Base-by-base conservation (phyloP, 768 basidiomycete species). In the Naganishia vaughanmartiniae region DNA sequence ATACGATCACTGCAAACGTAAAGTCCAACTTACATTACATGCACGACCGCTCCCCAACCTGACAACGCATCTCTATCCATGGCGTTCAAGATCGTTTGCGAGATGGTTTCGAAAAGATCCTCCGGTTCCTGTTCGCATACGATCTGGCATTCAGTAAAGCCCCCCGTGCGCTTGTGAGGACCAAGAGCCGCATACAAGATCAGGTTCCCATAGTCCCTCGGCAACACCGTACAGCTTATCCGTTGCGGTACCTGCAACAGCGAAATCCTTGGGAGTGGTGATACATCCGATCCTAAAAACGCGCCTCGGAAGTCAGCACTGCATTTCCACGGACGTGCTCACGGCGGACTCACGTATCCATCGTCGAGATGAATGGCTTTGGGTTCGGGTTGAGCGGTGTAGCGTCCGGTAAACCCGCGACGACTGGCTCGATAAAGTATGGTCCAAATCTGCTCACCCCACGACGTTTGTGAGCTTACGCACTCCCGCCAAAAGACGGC, bases 171-270 rank as follows among this genome's bases (percentile, higher is more conserved):
- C 54, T 26, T 14, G 6, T 14, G 26, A n/a, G 58, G 14, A 4
- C n/a, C n/a, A n/a, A 19, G n/a, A 53, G 14, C 7, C 4, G 77
- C 82, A 70, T 69, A 84, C 83, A 80, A 99, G 84, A 81, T 93
- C 91, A 11, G 95, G 93, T 82, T 99, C 96, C 96, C 96, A 99
- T 34, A 99, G 85, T 2, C 93, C 93, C 82, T 99, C 96, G 51
- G 96, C 96, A 65, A 95, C 89, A 89, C 96, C 96, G 76, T 89
- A 96, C 73, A 99, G 83, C 83, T 97, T 97, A 72, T 88, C 85
- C 77, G 89, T 89, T 26, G 96, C 95, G 0, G 93, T 93, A 39
- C 96, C 96, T 11, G 92, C 88, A 14, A 97, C 96, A 70, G 94
- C 92, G 75, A 99, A 99, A 82, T 98, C 96, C 74, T 83, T 81